Conservation (phyloP, 2,329 filamentous ascomycete species). For the Cordyceps javanica region DNA sequence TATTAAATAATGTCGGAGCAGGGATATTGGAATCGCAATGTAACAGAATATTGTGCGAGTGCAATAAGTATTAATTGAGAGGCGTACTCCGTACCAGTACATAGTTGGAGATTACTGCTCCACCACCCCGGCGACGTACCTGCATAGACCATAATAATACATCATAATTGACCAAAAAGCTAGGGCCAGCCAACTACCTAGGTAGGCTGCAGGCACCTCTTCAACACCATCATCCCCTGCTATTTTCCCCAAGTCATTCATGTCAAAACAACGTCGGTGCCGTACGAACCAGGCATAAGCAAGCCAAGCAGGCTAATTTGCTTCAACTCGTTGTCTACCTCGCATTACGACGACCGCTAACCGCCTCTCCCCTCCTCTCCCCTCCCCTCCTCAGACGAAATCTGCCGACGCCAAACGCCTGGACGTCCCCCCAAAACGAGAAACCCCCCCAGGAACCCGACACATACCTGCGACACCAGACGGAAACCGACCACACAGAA, state of each 20-base stretch:
- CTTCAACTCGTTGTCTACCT: not conserved
- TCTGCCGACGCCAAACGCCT: not conserved
- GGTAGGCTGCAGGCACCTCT: not conserved
- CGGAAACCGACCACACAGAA: not conserved
- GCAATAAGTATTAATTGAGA: too few species aligned
- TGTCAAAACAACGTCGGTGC: not conserved
- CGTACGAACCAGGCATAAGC: not conserved
- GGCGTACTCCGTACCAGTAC: too few species aligned
- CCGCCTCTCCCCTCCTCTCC: not conserved
- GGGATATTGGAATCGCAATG: not conserved
- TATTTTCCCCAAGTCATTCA: not conserved
- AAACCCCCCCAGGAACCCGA: not conserved
- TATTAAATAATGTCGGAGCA: too few species aligned
- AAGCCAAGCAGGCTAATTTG: not conserved
- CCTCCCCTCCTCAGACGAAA: too few species aligned
- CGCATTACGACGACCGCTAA: not conserved
- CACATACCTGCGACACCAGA: not conserved
- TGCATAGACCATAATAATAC: not conserved
- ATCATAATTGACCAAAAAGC: not conserved
- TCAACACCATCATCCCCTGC: not conserved
- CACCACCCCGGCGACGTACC: not conserved
- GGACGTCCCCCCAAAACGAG: too few species aligned
- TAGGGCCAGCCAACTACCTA: constrained; percentile 1
- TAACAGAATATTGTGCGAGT: too few species aligned
- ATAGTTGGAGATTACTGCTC: not conserved